These are phyloP conservation scores for Cotoneaster glaucophyllus DNA, from an alignment of 306 rosid genomes.

Conservation along the genomic window DNA sequence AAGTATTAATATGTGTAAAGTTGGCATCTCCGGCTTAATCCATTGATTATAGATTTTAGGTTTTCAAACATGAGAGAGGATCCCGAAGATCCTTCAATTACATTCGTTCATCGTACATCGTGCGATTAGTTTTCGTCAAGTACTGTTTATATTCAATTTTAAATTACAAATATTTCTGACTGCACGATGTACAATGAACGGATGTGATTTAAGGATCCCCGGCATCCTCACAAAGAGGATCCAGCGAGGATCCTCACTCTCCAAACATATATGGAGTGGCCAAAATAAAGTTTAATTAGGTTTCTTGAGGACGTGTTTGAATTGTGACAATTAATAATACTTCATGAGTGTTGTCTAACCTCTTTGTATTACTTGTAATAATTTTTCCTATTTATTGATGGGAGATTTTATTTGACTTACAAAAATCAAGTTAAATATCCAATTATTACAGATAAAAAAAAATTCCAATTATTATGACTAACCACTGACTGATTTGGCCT, in stretches of 20 bases:
- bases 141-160: no score
- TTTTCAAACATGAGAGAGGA: neutral
- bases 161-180: no score
- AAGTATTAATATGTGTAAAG: neutral
- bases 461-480: no score
- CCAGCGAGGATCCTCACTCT: no score
- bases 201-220: no score
- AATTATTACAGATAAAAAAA: no score
- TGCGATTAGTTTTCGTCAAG: no score
- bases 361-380: neutral
- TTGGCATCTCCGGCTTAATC: neutral
- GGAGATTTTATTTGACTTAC: neutral
- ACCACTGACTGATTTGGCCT: neutral
- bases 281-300: neutral
- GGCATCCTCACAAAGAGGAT: no score
- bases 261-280: neutral
- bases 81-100: rapidly evolving
- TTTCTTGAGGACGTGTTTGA: neutral
- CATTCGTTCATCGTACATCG: rapidly evolving
- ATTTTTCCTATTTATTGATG: no score
- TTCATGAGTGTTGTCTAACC: neutral
- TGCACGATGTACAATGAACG: no score
- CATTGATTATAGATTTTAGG: neutral
- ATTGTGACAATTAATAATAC: neutral
- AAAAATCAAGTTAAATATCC: no score